Conservation (phyloP, 108 stramenopile species). For the Discostella pseudostelligera region DNA sequence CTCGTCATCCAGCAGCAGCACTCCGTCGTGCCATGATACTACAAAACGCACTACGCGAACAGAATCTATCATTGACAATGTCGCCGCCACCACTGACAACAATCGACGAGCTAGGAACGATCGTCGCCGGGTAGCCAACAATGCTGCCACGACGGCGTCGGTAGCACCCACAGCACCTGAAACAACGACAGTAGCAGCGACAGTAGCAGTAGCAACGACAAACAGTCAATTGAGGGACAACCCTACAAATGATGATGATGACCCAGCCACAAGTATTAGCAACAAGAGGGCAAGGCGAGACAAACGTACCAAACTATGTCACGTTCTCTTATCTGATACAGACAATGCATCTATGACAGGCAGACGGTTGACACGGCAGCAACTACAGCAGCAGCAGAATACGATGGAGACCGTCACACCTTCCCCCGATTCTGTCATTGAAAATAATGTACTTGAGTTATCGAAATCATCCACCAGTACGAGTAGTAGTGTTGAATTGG, state of each 20-base stretch:
- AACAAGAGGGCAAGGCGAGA: not conserved
- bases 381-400: not conserved
- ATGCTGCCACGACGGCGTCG: not conserved
- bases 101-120: not conserved
- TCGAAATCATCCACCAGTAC: no score
- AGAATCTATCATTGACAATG: not conserved
- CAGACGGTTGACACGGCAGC: not conserved
- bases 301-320: not conserved
- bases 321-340: not conserved
- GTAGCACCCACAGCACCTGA: not conserved
- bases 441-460: no score
- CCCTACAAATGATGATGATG: no score
- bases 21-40: not conserved
- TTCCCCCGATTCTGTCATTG: no score
- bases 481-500: no score
- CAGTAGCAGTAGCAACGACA: not conserved
- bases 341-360: not conserved
- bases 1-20: not conserved
- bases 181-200: not conserved
- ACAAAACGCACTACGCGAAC: not conserved
- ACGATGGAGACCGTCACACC: no score
- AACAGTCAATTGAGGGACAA: not conserved
- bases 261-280: not conserved
- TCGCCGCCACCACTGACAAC: no score
- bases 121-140: not conserved